These are phyloP conservation scores for Mrakia frigida DNA, from an alignment of 768 basidiomycete genomes.

Conservation along the genomic window DNA sequence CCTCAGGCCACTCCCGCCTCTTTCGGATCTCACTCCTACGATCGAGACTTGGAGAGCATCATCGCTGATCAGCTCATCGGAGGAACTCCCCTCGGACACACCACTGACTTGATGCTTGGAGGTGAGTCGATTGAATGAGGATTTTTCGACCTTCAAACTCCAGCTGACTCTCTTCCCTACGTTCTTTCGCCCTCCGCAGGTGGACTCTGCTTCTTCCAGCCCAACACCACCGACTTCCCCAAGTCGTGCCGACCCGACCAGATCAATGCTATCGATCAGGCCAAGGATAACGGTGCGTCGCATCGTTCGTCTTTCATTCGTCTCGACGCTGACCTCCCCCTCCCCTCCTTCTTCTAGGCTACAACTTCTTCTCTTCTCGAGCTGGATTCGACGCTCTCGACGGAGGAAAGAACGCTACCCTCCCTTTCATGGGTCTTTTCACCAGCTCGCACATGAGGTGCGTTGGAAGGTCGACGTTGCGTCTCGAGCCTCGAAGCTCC, in stretches of 20 bases:
- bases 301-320: background rate
- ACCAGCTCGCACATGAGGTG: conserved; percentile 26
- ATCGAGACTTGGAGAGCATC: conserved; percentile 34
- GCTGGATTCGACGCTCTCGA: conserved; percentile 27
- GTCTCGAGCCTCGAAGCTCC: too few relatives aligned
- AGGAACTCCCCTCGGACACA: conserved; percentile 28
- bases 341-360: background rate
- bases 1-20: conserved; percentile 8
- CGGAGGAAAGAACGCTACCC: conserved; percentile 22
- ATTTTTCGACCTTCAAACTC: too few relatives aligned
- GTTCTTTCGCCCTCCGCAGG: too few relatives aligned
- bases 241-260: conserved; percentile 37
- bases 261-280: conserved; percentile 34
- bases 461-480: background rate
- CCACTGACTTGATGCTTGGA: conserved; percentile 40
- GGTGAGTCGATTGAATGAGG: conserved; percentile 15
- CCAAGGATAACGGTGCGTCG: conserved; percentile 14
- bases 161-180: too few relatives aligned
- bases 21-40: conserved; percentile 39
- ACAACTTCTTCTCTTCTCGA: conserved; percentile 13
- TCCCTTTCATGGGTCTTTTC: conserved; percentile 37
- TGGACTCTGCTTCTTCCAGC: conserved; percentile 27
- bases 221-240: conserved; percentile 22
- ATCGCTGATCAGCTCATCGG: conserved; percentile 35
- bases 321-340: background rate